Conservation (phyloP, 257 asterid genomes). For the Gardenia jasminoides region DNA sequence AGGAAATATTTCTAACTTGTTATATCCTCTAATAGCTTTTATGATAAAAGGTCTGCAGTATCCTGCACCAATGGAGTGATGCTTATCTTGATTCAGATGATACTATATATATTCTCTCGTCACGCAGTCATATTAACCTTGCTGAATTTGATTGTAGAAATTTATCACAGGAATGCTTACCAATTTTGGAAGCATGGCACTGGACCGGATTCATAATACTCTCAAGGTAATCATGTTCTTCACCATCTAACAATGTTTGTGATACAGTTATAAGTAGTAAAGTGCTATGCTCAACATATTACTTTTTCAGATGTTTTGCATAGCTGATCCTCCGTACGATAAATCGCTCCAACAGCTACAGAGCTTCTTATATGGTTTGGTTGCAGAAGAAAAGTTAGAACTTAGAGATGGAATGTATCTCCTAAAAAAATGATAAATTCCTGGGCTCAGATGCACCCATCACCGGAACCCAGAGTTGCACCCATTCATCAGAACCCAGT, state of each 20-base stretch:
- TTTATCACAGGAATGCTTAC: slow-evolving; percentile 93
- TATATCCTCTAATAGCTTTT: background rate
- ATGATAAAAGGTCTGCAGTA: background rate
- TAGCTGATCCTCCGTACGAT: slow-evolving; percentile 87
- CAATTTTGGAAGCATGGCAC: slow-evolving; percentile 93
- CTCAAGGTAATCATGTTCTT: slow-evolving; percentile 68
- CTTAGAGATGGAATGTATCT: slow-evolving; percentile 67
- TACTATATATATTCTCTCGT: background rate
- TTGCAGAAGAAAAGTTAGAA: slow-evolving; percentile 94
- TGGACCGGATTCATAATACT: slow-evolving; percentile 93
- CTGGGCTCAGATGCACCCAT: too few relatives aligned
- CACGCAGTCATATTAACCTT: background rate
- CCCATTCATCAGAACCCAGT: background rate
- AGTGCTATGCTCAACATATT: background rate
- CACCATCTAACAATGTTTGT: background rate
- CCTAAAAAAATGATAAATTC: slow-evolving; percentile 52
- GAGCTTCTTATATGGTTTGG: slow-evolving; percentile 78
- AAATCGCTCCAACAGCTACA: slow-evolving; percentile 94
- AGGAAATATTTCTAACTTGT: background rate
- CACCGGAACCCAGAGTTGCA: background rate
- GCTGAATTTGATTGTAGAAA: slow-evolving; percentile 52
- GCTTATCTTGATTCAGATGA: background rate
- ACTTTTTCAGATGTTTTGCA: slow-evolving; percentile 80
- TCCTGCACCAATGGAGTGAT: background rate
- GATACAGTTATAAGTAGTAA: background rate